These are phyloP conservation scores for Nasturtium officinale DNA, from an alignment of 345 rosid species.

Conservation along the genomic window DNA sequence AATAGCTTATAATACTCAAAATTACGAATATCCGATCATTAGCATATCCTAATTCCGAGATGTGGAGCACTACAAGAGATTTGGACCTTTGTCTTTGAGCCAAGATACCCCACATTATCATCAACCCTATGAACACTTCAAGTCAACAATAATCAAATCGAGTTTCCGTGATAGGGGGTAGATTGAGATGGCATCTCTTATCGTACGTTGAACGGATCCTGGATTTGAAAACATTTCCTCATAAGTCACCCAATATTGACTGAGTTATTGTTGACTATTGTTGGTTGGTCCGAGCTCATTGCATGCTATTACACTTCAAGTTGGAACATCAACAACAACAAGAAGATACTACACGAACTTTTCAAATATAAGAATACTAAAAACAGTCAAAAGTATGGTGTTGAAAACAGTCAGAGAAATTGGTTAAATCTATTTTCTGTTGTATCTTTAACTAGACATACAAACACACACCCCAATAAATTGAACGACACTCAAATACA, in stretches of 20 bases:
- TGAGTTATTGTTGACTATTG: not conserved
- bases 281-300: not conserved
- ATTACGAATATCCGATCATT: too few species aligned
- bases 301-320: not conserved
- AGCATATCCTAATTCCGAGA: too few species aligned
- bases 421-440: conserved; percentile 33
- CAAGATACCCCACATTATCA: too few species aligned
- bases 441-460: conserved; percentile 19
- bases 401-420: conserved; percentile 28
- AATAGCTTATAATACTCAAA: too few species aligned
- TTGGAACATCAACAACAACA: not conserved
- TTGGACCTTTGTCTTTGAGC: too few species aligned
- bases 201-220: too few species aligned
- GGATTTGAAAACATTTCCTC: not conserved
- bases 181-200: too few species aligned
- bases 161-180: too few species aligned
- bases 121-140: too few species aligned
- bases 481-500: conserved; percentile 36
- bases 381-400: conserved; percentile 4
- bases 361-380: not conserved
- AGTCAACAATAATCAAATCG: too few species aligned
- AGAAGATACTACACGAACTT: conserved; percentile 4
- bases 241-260: not conserved
- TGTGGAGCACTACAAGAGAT: too few species aligned
- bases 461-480: conserved; percentile 41